Percentiles rank a stretch among this genome's conserved stretches.
phyloP scores from a whole-genome alignment of 768 basidiomycete species.

The Nidularia pulvinata region DNA sequence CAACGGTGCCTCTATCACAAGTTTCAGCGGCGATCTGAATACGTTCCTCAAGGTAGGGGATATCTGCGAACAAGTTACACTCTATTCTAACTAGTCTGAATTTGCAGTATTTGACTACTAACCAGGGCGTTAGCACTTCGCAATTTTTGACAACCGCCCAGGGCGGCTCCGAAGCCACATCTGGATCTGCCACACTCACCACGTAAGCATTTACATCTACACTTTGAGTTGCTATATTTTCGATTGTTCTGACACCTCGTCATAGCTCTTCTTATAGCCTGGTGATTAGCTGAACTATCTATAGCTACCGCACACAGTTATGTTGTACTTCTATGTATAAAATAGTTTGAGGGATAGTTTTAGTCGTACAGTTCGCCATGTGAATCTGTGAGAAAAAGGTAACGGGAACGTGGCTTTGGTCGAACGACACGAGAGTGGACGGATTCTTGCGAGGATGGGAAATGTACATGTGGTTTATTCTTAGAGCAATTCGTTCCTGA shows the following conservation, averaged over 20 bases:
- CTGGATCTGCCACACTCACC: constrained; percentile 51
- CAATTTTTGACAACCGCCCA: constrained; percentile 62
- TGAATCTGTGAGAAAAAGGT: no score
- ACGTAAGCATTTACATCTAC: constrained; percentile 38
- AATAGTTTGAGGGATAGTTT: no score
- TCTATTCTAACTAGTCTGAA: neutral
- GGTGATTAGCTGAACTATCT: constrained; percentile 32
- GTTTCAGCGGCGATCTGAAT: constrained; percentile 55
- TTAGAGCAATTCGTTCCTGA: no score
- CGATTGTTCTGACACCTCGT: neutral
- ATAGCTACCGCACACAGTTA: neutral
- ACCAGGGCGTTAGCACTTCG: constrained; percentile 41
- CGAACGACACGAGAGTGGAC: no score
- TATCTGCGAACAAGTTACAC: neutral
- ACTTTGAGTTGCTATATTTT: neutral
- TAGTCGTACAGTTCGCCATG: no score
- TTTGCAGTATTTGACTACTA: constrained; percentile 47
- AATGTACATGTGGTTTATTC: no score
- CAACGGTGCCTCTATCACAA: constrained; percentile 30
- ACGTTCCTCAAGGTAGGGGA: constrained; percentile 44
- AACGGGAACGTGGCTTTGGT: no score
- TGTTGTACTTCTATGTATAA: neutral
- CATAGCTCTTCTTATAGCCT: constrained; percentile 43
- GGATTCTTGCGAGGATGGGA: no score
- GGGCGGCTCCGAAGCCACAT: constrained; percentile 63